phyloP scores from a whole-genome alignment of 257 asterid species.

The Nicotiana paniculata region DNA sequence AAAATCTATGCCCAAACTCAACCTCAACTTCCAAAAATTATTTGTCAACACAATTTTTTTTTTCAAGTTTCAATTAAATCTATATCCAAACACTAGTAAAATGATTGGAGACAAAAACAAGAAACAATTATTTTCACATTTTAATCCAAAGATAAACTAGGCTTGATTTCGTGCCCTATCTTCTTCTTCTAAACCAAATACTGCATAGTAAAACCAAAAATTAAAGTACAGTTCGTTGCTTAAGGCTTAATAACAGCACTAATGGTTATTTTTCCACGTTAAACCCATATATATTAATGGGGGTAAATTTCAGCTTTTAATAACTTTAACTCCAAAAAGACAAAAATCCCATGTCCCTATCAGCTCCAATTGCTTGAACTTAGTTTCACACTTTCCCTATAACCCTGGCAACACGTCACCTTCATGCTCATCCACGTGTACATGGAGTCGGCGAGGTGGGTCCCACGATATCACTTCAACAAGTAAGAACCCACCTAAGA shows the following conservation, averaged over 20 bases:
- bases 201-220: not conserved
- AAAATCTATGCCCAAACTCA: too few relatives aligned
- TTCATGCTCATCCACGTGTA: constrained; percentile 9
- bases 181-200: not conserved
- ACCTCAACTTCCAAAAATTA: too few relatives aligned
- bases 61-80: too few relatives aligned
- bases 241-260: not conserved
- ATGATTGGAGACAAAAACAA: not conserved
- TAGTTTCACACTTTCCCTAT: not conserved
- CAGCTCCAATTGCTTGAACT: not conserved
- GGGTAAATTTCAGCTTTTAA: not conserved
- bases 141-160: not conserved
- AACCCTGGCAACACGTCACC: constrained; percentile 13
- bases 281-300: too few relatives aligned
- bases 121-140: not conserved
- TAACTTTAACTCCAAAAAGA: not conserved
- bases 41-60: too few relatives aligned
- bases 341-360: not conserved
- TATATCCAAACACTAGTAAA: too few relatives aligned
- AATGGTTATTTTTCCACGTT: not conserved
- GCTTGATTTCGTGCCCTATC: not conserved
- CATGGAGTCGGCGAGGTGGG: constrained; percentile 10
- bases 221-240: not conserved
- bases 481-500: not conserved
- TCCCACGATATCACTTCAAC: not conserved